Evolutionary conservation across 345 rosid species (phyloP).

Genomic region (Eutrema japonicum): DNA sequence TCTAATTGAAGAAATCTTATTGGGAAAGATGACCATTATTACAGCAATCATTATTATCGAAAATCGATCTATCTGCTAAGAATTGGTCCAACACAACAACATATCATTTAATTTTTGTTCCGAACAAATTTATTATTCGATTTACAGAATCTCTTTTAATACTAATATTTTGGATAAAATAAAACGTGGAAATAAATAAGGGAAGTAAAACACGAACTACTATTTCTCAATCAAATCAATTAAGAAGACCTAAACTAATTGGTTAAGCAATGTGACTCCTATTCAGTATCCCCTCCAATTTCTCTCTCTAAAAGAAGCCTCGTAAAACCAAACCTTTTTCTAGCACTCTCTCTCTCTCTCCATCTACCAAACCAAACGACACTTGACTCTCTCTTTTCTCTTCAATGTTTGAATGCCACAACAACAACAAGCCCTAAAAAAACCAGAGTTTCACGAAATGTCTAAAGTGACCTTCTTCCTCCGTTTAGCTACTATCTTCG

Average conservation of each 20-base stretch:
- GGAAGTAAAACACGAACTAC: not conserved
- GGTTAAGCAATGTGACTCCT: not conserved
- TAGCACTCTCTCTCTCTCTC: conserved; percentile 22
- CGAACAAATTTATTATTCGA: conserved; percentile 16
- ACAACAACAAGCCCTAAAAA: conserved; percentile 23
- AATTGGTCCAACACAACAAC: conserved; percentile 39
- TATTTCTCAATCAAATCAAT: conserved; percentile 14
- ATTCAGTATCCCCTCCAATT: conserved; percentile 18
- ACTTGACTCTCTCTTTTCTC: conserved; percentile 33
- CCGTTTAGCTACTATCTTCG: not conserved
- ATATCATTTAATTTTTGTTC: conserved; percentile 24
- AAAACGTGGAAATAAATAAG: conserved; percentile 38
- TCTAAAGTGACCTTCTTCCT: conserved; percentile 29
- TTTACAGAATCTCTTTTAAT: not conserved
- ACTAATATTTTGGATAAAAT: conserved; percentile 16
- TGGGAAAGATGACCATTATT: conserved; percentile 33
- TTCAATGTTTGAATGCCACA: conserved; percentile 43
- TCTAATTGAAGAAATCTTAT: conserved; percentile 22
- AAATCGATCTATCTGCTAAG: conserved; percentile 31
- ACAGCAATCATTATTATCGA: conserved; percentile 40
- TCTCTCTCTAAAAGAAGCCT: conserved; percentile 18
- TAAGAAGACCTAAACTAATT: not conserved
- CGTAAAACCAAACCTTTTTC: conserved; percentile 32
- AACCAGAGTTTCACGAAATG: conserved; percentile 24
- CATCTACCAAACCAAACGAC: conserved; percentile 29